A percentile compares a stretch with the other conserved stretches of the same genome.
Evolutionary conservation across 192 early-diverging fungal genomes (phyloP).

Genomic region (Coemansia aciculifera): DNA sequence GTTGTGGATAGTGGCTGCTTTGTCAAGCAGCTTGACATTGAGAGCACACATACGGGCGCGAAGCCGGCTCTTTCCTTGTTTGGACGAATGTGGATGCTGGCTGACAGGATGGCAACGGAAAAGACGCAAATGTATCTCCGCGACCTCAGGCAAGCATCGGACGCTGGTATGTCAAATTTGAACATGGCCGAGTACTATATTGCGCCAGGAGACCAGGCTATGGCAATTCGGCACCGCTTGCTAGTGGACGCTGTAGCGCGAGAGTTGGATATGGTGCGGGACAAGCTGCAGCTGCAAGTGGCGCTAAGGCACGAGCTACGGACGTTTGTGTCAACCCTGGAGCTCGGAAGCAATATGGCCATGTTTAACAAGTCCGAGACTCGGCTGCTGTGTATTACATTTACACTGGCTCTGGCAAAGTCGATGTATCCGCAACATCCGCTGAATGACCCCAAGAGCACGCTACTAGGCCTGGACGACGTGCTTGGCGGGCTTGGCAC

Average conservation of each 20-base stretch:
- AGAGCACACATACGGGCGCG: constrained; percentile 4
- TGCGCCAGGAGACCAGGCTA: constrained; percentile 35
- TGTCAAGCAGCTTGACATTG: constrained; percentile 19
- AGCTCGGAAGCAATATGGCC: constrained; percentile 45
- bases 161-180: not conserved
- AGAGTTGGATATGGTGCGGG: constrained; percentile 25
- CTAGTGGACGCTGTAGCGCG: constrained; percentile 13
- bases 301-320: constrained; percentile 24
- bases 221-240: constrained; percentile 41
- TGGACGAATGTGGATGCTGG: constrained; percentile 47
- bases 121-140: constrained; percentile 24
- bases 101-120: constrained; percentile 37
- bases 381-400: constrained; percentile 28
- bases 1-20: constrained; percentile 21
- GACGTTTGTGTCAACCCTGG: constrained; percentile 42
- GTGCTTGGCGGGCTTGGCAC: constrained; percentile 21
- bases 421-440: constrained; percentile 11
- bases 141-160: constrained; percentile 15
- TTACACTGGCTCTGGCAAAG: constrained; percentile 34
- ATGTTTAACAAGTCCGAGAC: constrained; percentile 34
- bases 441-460: constrained; percentile 4
- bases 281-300: constrained; percentile 13
- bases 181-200: constrained; percentile 23
- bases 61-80: constrained; percentile 38
- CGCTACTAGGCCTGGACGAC: constrained; percentile 14